Base-by-base conservation (phyloP, 2,329 filamentous ascomycete species). In the Ascochyta rabiei region DNA sequence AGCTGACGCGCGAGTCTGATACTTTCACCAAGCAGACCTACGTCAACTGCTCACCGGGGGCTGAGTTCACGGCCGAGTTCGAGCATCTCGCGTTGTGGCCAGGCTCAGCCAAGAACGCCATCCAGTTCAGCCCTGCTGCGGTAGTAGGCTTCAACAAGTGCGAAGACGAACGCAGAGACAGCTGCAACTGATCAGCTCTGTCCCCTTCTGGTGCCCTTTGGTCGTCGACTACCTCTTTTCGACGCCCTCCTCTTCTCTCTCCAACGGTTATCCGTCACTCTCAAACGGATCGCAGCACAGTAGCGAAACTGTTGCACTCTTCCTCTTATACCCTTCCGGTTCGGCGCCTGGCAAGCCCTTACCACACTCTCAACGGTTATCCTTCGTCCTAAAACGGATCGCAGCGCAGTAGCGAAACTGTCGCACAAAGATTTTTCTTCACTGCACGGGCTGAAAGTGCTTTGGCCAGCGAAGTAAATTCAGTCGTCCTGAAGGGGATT, bases 11-110 rank as follows among this genome's bases (percentile, higher is more conserved):
- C 19, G 56, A 43, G 18, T 66, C 62, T 8, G 56, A 30, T 19
- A 48, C 26, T 13, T 67, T 67, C 40, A 13, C 7, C 12, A 65
- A 58, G 41, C 49, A 57, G 12, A 63, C 59, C 21, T 68, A 61
- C 38, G 39, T 69, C 45, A 68, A 68, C 33, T 52, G 66, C 35
- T 53, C 48, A 2, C 21, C 13, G 0, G 51, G 59, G 13, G 23
- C 41, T 1, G 31, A 55, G 3, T 56, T 59, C 33, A 9, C 37
- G 2, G 59, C 69, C 42, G 65, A 69, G 54, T 60, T 55, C 44
- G 19, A 56, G 21, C 30, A 64, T 40, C 57, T 70, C 31, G 26
- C 35, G 4, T 2, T 21, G 10, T 68, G 57, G 40, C 16, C 26
- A 2, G 26, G 16, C 16, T 42, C 37, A 12, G n/a, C 9, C 26